Conservation (phyloP, 352 stramenopile genomes). For the Globisporangium acanthophoron region DNA sequence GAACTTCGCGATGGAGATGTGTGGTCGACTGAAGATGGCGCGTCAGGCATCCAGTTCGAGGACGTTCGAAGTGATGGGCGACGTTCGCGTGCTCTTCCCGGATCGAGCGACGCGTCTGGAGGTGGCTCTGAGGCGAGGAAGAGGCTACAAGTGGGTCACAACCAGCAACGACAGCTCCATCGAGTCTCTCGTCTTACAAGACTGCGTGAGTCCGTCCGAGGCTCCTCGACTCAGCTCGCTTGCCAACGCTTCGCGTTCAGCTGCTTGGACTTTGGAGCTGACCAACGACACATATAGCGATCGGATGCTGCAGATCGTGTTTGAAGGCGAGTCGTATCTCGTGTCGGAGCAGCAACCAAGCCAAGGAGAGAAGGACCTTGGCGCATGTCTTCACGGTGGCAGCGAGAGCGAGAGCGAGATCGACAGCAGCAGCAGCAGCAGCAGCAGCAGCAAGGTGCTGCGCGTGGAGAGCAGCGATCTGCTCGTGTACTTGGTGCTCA, state of each 20-base stretch:
- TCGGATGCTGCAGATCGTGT: neutral
- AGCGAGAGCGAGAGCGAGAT: neutral
- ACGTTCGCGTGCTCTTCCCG: neutral
- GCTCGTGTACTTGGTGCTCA: slow-evolving; percentile 1
- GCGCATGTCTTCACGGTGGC: neutral
- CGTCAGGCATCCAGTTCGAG: neutral
- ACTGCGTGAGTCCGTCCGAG: slow-evolving; percentile 1
- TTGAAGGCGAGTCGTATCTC: slow-evolving; percentile 4
- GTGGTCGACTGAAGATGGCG: neutral
- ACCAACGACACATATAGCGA: neutral
- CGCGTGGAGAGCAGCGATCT: slow-evolving; percentile 8
- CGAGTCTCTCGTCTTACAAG: neutral
- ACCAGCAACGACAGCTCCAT: neutral
- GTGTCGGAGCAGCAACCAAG: neutral
- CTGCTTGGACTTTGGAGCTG: neutral
- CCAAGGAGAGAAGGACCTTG: neutral
- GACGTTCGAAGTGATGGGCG: neutral
- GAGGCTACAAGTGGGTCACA: slow-evolving; percentile 7
- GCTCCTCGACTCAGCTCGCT: slow-evolving; percentile 1
- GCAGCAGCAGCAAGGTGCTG: neutral
- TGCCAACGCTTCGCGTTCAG: neutral
- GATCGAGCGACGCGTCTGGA: neutral
- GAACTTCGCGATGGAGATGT: slow-evolving; percentile 1
- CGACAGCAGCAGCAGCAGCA: neutral
- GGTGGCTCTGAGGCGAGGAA: neutral